Base-by-base conservation (phyloP, 768 basidiomycete genomes). In the Naganishia onofrii region DNA sequence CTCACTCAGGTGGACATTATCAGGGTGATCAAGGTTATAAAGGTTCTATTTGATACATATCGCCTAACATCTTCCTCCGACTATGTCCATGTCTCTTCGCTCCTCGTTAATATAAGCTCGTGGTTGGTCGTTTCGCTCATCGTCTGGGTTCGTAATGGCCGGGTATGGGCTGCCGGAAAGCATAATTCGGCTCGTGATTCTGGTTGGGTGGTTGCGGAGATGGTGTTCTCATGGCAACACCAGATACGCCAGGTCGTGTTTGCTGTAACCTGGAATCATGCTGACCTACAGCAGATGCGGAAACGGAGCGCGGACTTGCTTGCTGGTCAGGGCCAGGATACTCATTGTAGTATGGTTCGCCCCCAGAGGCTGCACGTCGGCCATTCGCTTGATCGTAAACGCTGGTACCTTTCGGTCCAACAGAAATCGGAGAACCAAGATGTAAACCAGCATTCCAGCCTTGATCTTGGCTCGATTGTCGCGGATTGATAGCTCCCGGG, bases 401-500 rank as follows among this genome's bases (percentile, higher is more conserved):
- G 38, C 19, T 65, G 9, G 12, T 46, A 6, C 48, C 63, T 65
- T 42, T 36, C 6, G 44, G 17, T 9, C 23, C 63, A 3, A 31
- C 29, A 44, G 23, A 44, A 26, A 17, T 6, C 48, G 48, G 48
- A 51, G 48, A 13, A n/a, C n/a, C 48, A 26, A 51, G 23, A 32
- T 54, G 48, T 2, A 21, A 8, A 6, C 34, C 28, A 34, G 65
- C 46, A 23, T 66, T 66, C 23, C 48, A 48, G 21, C 48, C 42
- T 28, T 36, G 46, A 54, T 66, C 48, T 21, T 31, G 65, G 12
- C 46, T 66, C 31, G 51, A n/a, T 64, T 66, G 69, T 21, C 70
- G 71, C 9, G 71, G 71, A 34, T 71, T 69, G 23, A 72, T 68
- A 1, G 73, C 73, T 23, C 73, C 73, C 2, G 73, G 73, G 10